Conservation (phyloP, 208 protist genomes). For the Leishmania major region DNA sequence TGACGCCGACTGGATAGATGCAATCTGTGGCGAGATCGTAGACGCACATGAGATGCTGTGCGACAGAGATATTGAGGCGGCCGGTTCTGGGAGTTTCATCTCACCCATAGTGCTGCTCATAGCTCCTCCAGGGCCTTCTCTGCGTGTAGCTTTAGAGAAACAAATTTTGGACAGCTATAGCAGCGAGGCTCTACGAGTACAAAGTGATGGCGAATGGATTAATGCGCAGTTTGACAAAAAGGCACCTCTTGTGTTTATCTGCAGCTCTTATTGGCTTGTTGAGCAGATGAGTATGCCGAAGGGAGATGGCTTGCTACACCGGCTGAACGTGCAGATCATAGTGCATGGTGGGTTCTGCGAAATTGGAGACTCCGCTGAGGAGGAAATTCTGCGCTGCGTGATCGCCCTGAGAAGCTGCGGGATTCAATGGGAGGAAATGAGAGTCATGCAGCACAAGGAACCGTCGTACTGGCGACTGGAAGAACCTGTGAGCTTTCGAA, state of each 20-base stretch:
- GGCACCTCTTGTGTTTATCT: conserved; percentile 54
- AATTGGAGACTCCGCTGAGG: conserved; percentile 31
- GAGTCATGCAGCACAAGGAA: conserved; percentile 9
- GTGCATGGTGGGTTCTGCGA: conserved; percentile 59
- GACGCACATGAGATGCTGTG: conserved; percentile 33
- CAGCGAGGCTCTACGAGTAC: conserved; percentile 49
- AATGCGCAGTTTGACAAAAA: conserved; percentile 14
- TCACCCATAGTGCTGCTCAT: conserved; percentile 46
- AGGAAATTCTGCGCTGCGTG: conserved; percentile 43
- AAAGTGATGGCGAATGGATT: conserved; percentile 25
- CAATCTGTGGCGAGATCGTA: conserved; percentile 20
- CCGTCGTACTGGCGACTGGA: conserved; percentile 15
- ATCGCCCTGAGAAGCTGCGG: conserved; percentile 20
- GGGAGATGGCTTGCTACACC: conserved; percentile 22
- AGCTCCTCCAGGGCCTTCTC: conserved; percentile 29
- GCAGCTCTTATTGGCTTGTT: conserved; percentile 47
- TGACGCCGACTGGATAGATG: conserved; percentile 13
- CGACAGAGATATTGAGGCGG: conserved; percentile 3
- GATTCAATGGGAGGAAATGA: conserved; percentile 22
- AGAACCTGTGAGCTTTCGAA: neutral
- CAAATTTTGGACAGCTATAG: conserved; percentile 64
- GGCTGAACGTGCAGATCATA: conserved; percentile 37
- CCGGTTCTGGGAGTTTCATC: neutral
- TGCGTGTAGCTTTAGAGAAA: conserved; percentile 32
- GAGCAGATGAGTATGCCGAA: conserved; percentile 24